These are phyloP conservation scores for Poterioochromonas sp. DNA, from an alignment of 352 stramenopile genomes.

Conservation along the genomic window DNA sequence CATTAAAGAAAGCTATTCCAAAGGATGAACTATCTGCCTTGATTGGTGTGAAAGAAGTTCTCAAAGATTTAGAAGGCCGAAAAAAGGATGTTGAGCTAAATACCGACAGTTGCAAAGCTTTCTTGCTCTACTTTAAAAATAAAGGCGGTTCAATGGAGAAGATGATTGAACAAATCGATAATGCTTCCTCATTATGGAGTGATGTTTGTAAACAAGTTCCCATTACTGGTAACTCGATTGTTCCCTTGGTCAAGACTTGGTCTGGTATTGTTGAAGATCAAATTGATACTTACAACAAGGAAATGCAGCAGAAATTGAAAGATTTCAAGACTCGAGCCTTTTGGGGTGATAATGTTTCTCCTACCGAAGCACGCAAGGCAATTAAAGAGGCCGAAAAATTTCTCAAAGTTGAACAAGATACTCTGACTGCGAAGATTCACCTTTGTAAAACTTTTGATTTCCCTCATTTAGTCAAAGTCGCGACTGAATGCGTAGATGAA, in stretches of 20 bases:
- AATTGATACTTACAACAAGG: constrained; percentile 79
- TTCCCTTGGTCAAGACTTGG: constrained; percentile 53
- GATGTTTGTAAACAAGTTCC: constrained; percentile 50
- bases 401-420: constrained; percentile 72
- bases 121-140: constrained; percentile 52
- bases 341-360: constrained; percentile 44
- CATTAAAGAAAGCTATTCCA: constrained; percentile 46
- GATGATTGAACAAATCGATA: constrained; percentile 53
- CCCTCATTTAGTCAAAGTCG: constrained; percentile 79
- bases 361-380: constrained; percentile 46
- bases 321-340: constrained; percentile 47
- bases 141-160: constrained; percentile 45
- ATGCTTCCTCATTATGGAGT: constrained; percentile 48
- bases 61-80: constrained; percentile 49
- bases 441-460: constrained; percentile 86
- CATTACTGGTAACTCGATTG: constrained; percentile 50
- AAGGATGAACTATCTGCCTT: constrained; percentile 56
- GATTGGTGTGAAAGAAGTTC: constrained; percentile 59
- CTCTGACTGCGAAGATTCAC: constrained; percentile 76
- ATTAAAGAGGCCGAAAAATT: constrained; percentile 48
- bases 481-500: constrained; percentile 66
- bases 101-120: constrained; percentile 48
- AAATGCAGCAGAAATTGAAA: constrained; percentile 56
- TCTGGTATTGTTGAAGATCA: constrained; percentile 76
- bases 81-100: constrained; percentile 48